Percentiles rank a stretch among this genome's conserved stretches.
Conservation (phyloP, 352 stramenopile species). For the Phytophthora boehmeriae region DNA sequence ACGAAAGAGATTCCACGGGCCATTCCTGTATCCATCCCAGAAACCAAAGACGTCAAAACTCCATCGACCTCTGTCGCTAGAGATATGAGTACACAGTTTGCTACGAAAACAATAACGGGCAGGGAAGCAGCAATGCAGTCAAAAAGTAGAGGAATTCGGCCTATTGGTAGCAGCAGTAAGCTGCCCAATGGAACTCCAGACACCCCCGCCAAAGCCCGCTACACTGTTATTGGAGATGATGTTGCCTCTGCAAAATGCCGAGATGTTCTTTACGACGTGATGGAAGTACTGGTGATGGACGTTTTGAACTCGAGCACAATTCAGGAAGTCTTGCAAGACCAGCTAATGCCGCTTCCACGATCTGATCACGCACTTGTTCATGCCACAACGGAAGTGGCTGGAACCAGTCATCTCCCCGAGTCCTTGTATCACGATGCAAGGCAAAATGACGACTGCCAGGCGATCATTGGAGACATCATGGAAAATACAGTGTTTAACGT, state of each 20-base stretch:
- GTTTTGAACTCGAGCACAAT: slow-evolving; percentile 59
- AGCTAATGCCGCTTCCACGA: slow-evolving; percentile 37
- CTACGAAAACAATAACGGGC: slow-evolving; percentile 1
- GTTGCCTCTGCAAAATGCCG: slow-evolving; percentile 32
- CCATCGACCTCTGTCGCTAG: slow-evolving; percentile 11
- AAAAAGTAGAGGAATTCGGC: slow-evolving; percentile 12
- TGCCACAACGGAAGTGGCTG: slow-evolving; percentile 14
- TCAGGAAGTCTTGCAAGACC: slow-evolving; percentile 45
- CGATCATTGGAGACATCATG: slow-evolving; percentile 61
- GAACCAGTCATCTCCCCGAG: slow-evolving; percentile 7
- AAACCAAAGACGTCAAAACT: slow-evolving; percentile 17
- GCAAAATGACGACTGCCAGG: slow-evolving; percentile 65
- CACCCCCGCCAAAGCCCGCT: slow-evolving; percentile 3
- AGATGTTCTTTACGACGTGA: slow-evolving; percentile 54
- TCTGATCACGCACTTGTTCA: slow-evolving; percentile 31
- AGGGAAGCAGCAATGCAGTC: slow-evolving; percentile 8
- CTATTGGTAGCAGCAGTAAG: slow-evolving; percentile 10
- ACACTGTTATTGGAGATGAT: slow-evolving; percentile 8
- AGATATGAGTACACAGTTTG: slow-evolving; percentile 15
- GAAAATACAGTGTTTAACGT: slow-evolving; percentile 87
- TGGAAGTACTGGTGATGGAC: slow-evolving; percentile 69
- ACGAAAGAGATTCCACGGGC: slow-evolving; percentile 21
- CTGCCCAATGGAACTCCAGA: slow-evolving; percentile 12
- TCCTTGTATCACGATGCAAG: slow-evolving; percentile 34
- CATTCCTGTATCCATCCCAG: slow-evolving; percentile 10